Base-by-base conservation (phyloP, 441 rosid genomes). In the Gossypium schwendimanii region DNA sequence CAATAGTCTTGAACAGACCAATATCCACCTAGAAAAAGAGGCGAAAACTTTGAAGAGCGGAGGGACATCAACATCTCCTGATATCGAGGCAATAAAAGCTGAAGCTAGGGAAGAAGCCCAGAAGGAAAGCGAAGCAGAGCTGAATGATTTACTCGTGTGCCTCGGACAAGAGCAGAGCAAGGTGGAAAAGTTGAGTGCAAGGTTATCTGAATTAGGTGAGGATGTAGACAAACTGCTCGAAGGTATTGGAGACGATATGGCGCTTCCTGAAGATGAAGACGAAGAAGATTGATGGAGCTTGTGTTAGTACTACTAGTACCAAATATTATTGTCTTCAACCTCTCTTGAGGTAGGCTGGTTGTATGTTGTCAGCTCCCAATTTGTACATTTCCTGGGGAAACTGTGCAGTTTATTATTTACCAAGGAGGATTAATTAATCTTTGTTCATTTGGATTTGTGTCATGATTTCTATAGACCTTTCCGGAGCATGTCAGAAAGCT, bases 151-250 rank as follows among this genome's bases (percentile, higher is more conserved):
- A 84, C 87, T 95, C 3, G 99, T 95, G 9, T 95, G 99, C 84
- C 90, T 95, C 0, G 99, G 99, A 1, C 98, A 95, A 79, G 99
- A 95, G 62, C 98, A 93, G 85, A 95, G 96, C 76, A 89, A 84
- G 82, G 99, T 90, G 71, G 99, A 93, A 74, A 93, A 82, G 73
- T 85, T 95, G 79, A 89, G 85, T 11, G 77, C 90, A 5, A 90
- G 81, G 81, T 76, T 95, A 76, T 1, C 75, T 55, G 99, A 95
- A 67, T 76, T 95, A 12, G 98, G 99, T 14, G 95, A 90, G 81
- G 93, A 93, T 65, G 96, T 89, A n/a, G 97, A 90, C 60, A 77
- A 80, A 78, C 82, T 95, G 73, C 90, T 95, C 14, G 97, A 95
- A 76, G 99, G 90, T 47, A 81, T 95, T 3, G 99, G 97, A 12